Conservation (phyloP, 1,284 basidiomycete species). For the Tilletia caries region DNA sequence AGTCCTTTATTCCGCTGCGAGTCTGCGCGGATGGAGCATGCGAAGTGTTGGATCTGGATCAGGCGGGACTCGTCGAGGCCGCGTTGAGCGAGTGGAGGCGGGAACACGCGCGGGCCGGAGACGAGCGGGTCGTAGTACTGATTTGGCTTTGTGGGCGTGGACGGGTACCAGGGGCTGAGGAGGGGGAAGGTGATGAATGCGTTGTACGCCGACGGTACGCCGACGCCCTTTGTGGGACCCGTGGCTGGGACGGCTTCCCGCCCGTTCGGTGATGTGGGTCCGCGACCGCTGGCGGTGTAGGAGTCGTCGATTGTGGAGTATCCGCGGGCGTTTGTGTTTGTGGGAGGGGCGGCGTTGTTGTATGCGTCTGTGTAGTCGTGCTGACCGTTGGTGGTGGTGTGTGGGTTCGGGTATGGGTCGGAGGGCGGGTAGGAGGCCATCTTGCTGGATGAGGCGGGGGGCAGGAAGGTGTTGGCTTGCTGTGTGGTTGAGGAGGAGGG, state of each 20-base stretch:
- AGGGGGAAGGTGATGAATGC: conserved; percentile 9
- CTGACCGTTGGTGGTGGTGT: not conserved
- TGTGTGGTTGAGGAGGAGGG: not conserved
- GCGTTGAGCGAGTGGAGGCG: not conserved
- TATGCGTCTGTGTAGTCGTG: conserved; percentile 9
- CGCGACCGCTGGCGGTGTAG: not conserved
- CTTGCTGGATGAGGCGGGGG: not conserved
- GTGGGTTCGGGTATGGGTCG: not conserved
- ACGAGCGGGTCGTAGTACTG: conserved; percentile 6
- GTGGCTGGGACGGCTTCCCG: not conserved
- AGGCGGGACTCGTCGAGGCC: conserved; percentile 6
- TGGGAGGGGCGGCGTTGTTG: not conserved
- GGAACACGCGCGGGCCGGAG: not conserved
- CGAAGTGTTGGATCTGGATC: conserved; percentile 11
- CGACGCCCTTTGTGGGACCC: conserved; percentile 9
- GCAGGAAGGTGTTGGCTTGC: no score
- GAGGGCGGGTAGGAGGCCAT: not conserved
- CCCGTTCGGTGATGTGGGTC: not conserved
- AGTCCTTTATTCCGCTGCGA: not conserved
- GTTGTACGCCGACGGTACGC: not conserved
- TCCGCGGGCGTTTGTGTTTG: not conserved
- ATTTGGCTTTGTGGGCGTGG: not conserved
- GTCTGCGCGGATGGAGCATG: conserved; percentile 11
- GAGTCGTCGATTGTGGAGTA: not conserved
- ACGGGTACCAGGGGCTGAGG: conserved; percentile 9